Percentiles rank a stretch among this genome's conserved stretches.
Evolutionary conservation across 2,329 filamentous ascomycete genomes (phyloP).

Genomic region (Cercospora sp.): DNA sequence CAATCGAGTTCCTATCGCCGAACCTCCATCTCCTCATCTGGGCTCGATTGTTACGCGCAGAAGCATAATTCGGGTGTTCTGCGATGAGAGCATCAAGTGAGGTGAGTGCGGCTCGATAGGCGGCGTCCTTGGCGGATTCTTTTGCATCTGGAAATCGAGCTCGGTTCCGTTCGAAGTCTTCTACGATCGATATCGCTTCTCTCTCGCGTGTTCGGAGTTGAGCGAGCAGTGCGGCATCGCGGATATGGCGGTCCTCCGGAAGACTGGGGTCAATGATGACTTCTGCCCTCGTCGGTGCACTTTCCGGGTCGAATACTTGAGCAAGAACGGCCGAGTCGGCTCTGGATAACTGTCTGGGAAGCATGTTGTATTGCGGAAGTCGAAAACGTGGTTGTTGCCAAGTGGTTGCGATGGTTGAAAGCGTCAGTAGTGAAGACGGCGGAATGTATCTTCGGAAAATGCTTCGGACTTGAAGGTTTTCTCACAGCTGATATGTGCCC

Average conservation of each 20-base stretch:
- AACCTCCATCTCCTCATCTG: conserved; percentile 53
- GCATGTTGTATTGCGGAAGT: conserved; percentile 9
- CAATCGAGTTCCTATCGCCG: conserved; percentile 52
- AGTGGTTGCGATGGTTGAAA: not conserved
- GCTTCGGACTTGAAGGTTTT: not conserved
- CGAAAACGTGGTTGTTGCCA: not conserved
- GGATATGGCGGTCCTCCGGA: conserved; percentile 30
- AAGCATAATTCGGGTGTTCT: conserved; percentile 65
- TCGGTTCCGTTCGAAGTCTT: conserved; percentile 25
- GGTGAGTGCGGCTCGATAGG: conserved; percentile 30
- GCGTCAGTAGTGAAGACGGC: not conserved
- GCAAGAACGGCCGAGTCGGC: conserved; percentile 52
- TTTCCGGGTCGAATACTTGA: conserved; percentile 37
- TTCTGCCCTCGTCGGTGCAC: conserved; percentile 28
- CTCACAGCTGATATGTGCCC: not conserved
- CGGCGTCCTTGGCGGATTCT: conserved; percentile 21
- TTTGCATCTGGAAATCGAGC: conserved; percentile 11
- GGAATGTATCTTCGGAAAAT: not conserved
- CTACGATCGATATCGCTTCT: conserved; percentile 32
- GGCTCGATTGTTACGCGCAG: conserved; percentile 71
- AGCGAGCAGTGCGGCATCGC: conserved; percentile 18
- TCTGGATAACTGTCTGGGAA: conserved; percentile 25
- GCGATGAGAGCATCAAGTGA: conserved; percentile 58
- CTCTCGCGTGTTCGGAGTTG: conserved; percentile 29
- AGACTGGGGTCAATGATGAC: conserved; percentile 30